Evolutionary conservation across 345 rosid species (phyloP).

Genomic region (Brassica rapa): DNA sequence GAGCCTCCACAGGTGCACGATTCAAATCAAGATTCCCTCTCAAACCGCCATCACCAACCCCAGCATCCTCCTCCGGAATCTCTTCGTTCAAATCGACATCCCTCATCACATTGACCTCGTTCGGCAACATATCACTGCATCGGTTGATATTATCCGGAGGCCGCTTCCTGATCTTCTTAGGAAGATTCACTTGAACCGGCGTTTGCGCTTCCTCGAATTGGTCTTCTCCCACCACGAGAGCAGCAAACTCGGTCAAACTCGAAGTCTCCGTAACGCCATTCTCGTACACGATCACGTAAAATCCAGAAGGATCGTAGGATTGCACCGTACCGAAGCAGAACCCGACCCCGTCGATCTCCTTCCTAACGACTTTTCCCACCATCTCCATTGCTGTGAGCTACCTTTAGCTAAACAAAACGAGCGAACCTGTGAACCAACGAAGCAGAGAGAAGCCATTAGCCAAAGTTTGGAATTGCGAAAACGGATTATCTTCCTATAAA

Average conservation of each 20-base stretch:
- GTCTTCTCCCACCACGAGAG: background rate
- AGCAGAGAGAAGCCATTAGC: background rate
- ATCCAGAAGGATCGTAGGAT: conserved; percentile 63
- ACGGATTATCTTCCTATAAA: background rate
- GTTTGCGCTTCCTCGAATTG: background rate
- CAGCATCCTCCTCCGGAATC: conserved; percentile 37
- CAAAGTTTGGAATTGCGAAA: background rate
- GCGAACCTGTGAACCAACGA: background rate
- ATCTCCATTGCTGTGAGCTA: conserved; percentile 50
- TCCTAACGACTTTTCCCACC: conserved; percentile 62
- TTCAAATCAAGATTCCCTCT: conserved; percentile 43
- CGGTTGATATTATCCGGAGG: conserved; percentile 48
- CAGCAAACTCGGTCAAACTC: conserved; percentile 30
- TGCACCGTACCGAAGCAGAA: conserved; percentile 52
- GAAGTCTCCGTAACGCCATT: conserved; percentile 72
- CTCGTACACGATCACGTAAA: conserved; percentile 59
- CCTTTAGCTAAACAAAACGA: background rate
- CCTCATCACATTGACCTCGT: conserved; percentile 34
- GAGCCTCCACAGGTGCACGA: conserved; percentile 41
- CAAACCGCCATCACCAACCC: conserved; percentile 24
- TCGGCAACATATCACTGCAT: background rate
- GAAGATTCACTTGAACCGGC: background rate
- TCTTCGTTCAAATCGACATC: conserved; percentile 54
- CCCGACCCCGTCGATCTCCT: conserved; percentile 53
- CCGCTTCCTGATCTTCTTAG: conserved; percentile 52